Conservation (phyloP, 768 basidiomycete genomes). For the Amanita inopinata region DNA sequence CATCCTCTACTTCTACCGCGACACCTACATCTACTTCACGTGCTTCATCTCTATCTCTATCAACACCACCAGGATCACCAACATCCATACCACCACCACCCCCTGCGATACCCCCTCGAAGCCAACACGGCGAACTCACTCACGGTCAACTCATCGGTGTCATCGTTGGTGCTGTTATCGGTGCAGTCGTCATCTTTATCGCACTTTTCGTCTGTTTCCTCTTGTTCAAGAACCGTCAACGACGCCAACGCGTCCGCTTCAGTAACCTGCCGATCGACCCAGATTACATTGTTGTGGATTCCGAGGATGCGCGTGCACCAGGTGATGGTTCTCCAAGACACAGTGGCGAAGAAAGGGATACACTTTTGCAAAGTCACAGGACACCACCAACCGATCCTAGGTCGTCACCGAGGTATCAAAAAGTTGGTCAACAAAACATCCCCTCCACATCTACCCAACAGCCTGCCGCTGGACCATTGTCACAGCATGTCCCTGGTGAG, state of each 20-base stretch:
- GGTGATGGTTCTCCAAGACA: constrained; percentile 64
- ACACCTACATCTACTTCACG: constrained; percentile 22
- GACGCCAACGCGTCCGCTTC: constrained; percentile 15
- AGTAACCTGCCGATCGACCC: constrained; percentile 26
- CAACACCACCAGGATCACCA: constrained; percentile 15
- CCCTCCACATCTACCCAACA: constrained; percentile 10
- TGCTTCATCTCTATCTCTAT: constrained; percentile 12
- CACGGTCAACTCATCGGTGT: constrained; percentile 41
- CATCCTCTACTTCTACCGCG: constrained; percentile 16
- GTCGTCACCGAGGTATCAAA: neutral
- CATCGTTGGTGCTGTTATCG: constrained; percentile 52
- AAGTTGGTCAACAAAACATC: neutral
- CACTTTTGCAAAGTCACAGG: constrained; percentile 41
- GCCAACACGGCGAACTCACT: constrained; percentile 9
- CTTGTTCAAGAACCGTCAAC: constrained; percentile 22
- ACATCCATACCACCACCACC: constrained; percentile 19
- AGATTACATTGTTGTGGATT: constrained; percentile 29
- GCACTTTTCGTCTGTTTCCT: constrained; percentile 32
- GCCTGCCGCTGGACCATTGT: constrained; percentile 3
- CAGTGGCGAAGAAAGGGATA: constrained; percentile 61
- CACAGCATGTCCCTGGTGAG: constrained; percentile 3
- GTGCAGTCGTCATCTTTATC: constrained; percentile 35
- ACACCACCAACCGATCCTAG: constrained; percentile 2
- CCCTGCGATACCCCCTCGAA: constrained; percentile 14
- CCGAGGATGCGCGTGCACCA: constrained; percentile 27